Evolutionary conservation across 805 yeast species (phyloP).

Genomic region (Suhomyces sp.): DNA sequence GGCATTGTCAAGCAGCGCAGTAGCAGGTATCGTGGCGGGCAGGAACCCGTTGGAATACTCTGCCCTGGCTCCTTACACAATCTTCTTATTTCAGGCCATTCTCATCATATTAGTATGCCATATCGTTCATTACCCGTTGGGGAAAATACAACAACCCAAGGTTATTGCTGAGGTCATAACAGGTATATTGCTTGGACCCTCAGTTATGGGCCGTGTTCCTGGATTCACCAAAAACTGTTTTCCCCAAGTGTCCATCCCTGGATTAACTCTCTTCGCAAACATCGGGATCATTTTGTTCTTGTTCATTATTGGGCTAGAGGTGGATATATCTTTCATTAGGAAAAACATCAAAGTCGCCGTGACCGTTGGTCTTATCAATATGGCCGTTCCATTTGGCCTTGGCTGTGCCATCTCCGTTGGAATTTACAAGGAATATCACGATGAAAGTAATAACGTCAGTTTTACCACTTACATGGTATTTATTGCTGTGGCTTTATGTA

Average conservation of each 20-base stretch:
- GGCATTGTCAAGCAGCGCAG: conserved; percentile 37
- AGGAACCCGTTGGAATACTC: conserved; percentile 63
- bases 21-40: conserved; percentile 73
- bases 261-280: conserved; percentile 66
- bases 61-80: conserved; percentile 57
- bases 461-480: conserved; percentile 78
- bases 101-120: conserved; percentile 61
- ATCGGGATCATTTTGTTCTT: conserved; percentile 71
- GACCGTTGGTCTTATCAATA: conserved; percentile 65
- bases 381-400: conserved; percentile 77
- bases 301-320: conserved; percentile 78
- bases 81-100: conserved; percentile 68
- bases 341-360: conserved; percentile 61
- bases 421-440: conserved; percentile 53
- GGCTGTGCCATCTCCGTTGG: conserved; percentile 75
- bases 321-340: conserved; percentile 62
- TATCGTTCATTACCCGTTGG: conserved; percentile 56
- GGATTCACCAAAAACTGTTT: conserved; percentile 63
- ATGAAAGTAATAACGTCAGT: conserved; percentile 27
- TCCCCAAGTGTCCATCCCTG: conserved; percentile 60
- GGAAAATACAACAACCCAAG: conserved; percentile 65
- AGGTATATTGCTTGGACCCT: conserved; percentile 73
- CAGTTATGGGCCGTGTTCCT: conserved; percentile 71
- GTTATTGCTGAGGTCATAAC: conserved; percentile 81
- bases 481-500: conserved; percentile 78